A percentile compares a stretch with the other conserved stretches of the same genome.
phyloP scores from a whole-genome alignment of 768 basidiomycete species.

The Glaciozyma antarctica region DNA sequence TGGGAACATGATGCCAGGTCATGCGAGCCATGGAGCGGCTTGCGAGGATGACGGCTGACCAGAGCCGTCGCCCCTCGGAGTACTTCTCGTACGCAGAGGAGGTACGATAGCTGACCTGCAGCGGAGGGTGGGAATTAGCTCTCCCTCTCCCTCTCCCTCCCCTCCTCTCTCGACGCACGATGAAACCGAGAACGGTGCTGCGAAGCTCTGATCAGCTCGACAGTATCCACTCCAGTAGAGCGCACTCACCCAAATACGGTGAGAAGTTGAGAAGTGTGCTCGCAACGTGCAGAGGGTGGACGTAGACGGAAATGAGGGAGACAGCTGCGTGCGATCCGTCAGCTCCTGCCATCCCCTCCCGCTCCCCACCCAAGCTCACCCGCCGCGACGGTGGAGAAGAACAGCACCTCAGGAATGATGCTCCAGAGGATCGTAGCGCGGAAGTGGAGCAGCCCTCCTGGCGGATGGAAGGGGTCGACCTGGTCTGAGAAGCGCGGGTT shows the following conservation, averaged over 20 bases:
- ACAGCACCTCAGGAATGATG: not conserved
- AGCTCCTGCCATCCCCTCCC: no score
- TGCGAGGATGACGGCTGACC: constrained; percentile 53
- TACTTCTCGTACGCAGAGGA: not conserved
- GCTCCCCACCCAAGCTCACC: not conserved
- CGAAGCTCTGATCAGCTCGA: no score
- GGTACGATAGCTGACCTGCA: no score
- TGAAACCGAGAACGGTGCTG: not conserved
- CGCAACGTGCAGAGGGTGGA: not conserved
- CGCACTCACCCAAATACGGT: no score
- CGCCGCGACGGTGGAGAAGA: not conserved
- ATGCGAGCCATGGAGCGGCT: constrained; percentile 53
- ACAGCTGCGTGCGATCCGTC: not conserved
- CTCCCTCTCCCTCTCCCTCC: no score
- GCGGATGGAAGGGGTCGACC: no score
- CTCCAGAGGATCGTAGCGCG: not conserved
- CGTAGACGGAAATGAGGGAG: not conserved
- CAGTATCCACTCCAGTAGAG: no score
- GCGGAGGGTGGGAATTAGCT: no score
- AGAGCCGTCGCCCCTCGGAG: constrained; percentile 52
- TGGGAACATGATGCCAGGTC: constrained; percentile 31
- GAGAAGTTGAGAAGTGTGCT: no score
- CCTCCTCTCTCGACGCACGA: no score
- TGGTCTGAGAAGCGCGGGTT: no score
- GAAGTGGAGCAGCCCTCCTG: constrained; percentile 5